Evolutionary conservation across 2,329 filamentous ascomycete genomes (phyloP).

Genomic region (Calycina marina): DNA sequence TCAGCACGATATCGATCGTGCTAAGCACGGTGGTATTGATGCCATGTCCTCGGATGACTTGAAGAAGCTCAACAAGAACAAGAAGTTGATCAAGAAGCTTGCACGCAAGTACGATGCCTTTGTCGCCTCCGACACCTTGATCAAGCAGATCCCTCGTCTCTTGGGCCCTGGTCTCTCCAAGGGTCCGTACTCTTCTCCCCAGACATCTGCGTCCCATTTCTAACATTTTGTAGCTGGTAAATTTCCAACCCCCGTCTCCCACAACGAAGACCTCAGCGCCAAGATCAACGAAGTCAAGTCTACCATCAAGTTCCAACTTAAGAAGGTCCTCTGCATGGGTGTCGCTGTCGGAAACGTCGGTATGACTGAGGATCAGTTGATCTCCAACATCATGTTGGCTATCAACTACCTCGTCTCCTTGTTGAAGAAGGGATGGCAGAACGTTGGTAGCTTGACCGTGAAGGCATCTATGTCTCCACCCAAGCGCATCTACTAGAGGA

Average conservation of each 20-base stretch:
- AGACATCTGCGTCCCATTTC: slow-evolving; percentile 2
- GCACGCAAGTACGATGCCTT: slow-evolving; percentile 99
- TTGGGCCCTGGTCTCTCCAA: slow-evolving; percentile 96
- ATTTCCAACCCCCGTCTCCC: slow-evolving; percentile 97
- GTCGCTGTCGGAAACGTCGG: slow-evolving; percentile 97
- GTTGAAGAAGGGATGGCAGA: slow-evolving; percentile 99
- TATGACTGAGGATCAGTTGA: slow-evolving; percentile 91
- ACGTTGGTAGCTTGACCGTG: slow-evolving; percentile 98
- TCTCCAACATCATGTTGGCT: slow-evolving; percentile 97
- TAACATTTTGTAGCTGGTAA: slow-evolving; percentile 63
- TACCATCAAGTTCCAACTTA: slow-evolving; percentile 99
- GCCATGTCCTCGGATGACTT: slow-evolving; percentile 97
- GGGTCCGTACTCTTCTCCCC: slow-evolving; percentile 37
- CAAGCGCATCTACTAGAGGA: slow-evolving; percentile 81
- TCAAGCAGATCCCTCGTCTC: slow-evolving; percentile 99
- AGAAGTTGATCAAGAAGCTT: slow-evolving; percentile 99
- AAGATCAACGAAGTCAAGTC: slow-evolving; percentile 99
- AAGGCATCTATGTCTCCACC: slow-evolving; percentile 99
- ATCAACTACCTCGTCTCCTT: slow-evolving; percentile 99
- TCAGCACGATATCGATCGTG: slow-evolving; percentile 99
- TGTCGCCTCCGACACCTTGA: slow-evolving; percentile 88
- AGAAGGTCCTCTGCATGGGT: slow-evolving; percentile 99
- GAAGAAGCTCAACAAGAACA: slow-evolving; percentile 99
- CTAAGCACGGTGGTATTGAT: slow-evolving; percentile 97
- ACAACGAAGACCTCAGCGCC: slow-evolving; percentile 81